Conservation (phyloP, 352 stramenopile genomes). For the Globisporangium radiosum region DNA sequence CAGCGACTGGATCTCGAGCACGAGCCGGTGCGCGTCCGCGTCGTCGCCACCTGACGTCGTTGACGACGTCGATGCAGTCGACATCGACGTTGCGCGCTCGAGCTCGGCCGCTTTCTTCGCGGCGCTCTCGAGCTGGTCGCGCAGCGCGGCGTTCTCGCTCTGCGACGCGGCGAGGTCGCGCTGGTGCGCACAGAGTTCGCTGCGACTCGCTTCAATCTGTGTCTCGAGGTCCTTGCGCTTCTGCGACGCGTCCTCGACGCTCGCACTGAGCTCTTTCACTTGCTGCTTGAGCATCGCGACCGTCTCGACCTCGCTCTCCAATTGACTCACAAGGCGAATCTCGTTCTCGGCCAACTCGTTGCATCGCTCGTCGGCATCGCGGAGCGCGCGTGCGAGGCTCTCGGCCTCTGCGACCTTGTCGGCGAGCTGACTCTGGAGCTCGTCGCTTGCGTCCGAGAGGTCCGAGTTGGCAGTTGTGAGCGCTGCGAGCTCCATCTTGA, state of each 20-base stretch:
- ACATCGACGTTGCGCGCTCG: constrained; percentile 31
- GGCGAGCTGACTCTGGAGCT: constrained; percentile 26
- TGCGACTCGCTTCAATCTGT: constrained; percentile 38
- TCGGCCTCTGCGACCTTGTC: constrained; percentile 27
- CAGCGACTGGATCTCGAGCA: constrained; percentile 54
- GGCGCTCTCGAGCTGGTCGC: constrained; percentile 42
- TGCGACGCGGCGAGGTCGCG: constrained; percentile 48
- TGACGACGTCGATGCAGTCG: constrained; percentile 23
- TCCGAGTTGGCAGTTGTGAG: constrained; percentile 44
- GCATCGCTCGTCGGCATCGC: constrained; percentile 35
- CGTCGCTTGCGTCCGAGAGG: constrained; percentile 30
- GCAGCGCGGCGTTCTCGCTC: constrained; percentile 40
- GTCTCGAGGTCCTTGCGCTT: constrained; percentile 28
- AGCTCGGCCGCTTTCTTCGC: constrained; percentile 36
- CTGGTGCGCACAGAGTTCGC: constrained; percentile 45
- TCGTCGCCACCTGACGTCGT: constrained; percentile 15
- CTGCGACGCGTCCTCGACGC: constrained; percentile 30
- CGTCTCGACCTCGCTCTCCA: constrained; percentile 40
- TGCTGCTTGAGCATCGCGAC: constrained; percentile 36
- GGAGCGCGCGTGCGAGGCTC: constrained; percentile 29
- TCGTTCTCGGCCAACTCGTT: constrained; percentile 51
- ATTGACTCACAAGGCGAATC: constrained; percentile 21
- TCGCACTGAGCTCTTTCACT: constrained; percentile 34
- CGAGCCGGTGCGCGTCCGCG: constrained; percentile 16
- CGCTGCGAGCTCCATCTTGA: constrained; percentile 43